A percentile compares a stretch with the other conserved stretches of the same genome.
These are phyloP conservation scores for Neurospora hispaniola DNA, from an alignment of 495 filamentous ascomycete species.

Conservation along the genomic window DNA sequence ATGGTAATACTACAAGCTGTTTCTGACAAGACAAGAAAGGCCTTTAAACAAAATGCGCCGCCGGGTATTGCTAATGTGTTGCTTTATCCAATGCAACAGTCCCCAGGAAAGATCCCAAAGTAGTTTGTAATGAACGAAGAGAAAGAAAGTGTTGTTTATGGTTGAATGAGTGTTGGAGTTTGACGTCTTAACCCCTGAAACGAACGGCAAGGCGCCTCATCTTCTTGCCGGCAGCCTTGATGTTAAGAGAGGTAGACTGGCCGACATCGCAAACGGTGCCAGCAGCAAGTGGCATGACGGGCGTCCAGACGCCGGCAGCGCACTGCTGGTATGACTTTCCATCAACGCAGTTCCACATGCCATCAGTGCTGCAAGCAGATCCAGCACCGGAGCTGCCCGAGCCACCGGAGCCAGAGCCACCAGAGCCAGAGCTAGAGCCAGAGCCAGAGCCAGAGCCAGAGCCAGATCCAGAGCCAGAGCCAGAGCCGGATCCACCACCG, in stretches of 20 bases:
- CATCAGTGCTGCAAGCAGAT: conserved; percentile 30
- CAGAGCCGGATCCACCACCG: conserved; percentile 8
- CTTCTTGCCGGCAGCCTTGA: conserved; percentile 19
- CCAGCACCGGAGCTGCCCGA: conserved; percentile 16
- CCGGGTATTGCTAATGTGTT: not conserved
- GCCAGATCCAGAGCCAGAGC: conserved; percentile 9
- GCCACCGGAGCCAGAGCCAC: conserved; percentile 11
- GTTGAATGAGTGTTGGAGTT: not conserved
- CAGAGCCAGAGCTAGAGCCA: conserved; percentile 8
- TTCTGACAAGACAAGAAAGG: not conserved
- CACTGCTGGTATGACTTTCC: conserved; percentile 34
- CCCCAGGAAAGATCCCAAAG: not conserved
- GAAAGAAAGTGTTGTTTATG: not conserved
- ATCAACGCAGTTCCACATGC: conserved; percentile 35
- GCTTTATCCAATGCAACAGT: not conserved
- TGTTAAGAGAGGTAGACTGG: conserved; percentile 19
- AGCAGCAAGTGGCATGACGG: conserved; percentile 23
- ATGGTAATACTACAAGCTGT: not conserved
- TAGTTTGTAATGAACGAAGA: not conserved
- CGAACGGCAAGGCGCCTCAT: conserved; percentile 12
- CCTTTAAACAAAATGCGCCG: not conserved
- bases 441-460: conserved; percentile 12
- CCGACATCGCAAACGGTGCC: conserved; percentile 29
- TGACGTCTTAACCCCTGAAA: conserved; percentile 18
- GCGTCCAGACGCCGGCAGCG: conserved; percentile 32